phyloP scores from a whole-genome alignment of 352 stramenopile genomes.

The Phytophthora sojae region DNA sequence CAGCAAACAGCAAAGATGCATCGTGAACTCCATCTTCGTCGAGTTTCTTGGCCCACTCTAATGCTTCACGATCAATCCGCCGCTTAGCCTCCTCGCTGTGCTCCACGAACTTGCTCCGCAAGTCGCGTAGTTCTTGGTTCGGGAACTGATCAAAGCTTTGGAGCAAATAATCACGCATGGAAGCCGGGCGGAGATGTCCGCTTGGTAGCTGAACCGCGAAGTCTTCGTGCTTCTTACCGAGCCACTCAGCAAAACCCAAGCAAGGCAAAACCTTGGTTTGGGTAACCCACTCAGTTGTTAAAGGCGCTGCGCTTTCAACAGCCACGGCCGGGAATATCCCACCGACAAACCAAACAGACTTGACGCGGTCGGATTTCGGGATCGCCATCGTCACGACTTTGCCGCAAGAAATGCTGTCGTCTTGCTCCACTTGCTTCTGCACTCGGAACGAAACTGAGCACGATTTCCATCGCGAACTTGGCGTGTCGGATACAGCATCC shows the following conservation, averaged over 20 bases:
- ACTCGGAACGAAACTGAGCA: slow-evolving; percentile 46
- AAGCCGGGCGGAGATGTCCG: background rate
- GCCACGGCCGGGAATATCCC: slow-evolving; percentile 19
- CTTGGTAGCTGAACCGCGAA: slow-evolving; percentile 4
- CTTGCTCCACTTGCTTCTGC: slow-evolving; percentile 49
- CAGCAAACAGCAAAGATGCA: slow-evolving; percentile 20
- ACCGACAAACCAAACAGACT: slow-evolving; percentile 19
- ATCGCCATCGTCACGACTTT: background rate
- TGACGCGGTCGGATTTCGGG: slow-evolving; percentile 1
- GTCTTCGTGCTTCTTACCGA: slow-evolving; percentile 12
- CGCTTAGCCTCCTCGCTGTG: background rate
- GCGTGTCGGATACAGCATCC: background rate
- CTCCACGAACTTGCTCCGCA: background rate
- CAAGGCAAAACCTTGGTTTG: no score
- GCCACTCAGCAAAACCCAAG: slow-evolving; percentile 10
- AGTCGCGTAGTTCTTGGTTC: slow-evolving; percentile 1
- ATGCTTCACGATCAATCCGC: background rate
- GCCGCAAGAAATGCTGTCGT: slow-evolving; percentile 41
- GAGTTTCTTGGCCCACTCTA: background rate
- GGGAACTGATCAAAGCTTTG: slow-evolving; percentile 12
- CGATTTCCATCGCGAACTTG: slow-evolving; percentile 25
- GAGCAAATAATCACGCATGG: slow-evolving; percentile 14
- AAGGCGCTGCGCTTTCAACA: slow-evolving; percentile 22
- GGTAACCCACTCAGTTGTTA: slow-evolving; percentile 11
- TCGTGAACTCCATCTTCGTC: slow-evolving; percentile 3